These are phyloP conservation scores for Colletotrichum sp. DNA, from an alignment of 2,329 filamentous ascomycete species.

Conservation along the genomic window DNA sequence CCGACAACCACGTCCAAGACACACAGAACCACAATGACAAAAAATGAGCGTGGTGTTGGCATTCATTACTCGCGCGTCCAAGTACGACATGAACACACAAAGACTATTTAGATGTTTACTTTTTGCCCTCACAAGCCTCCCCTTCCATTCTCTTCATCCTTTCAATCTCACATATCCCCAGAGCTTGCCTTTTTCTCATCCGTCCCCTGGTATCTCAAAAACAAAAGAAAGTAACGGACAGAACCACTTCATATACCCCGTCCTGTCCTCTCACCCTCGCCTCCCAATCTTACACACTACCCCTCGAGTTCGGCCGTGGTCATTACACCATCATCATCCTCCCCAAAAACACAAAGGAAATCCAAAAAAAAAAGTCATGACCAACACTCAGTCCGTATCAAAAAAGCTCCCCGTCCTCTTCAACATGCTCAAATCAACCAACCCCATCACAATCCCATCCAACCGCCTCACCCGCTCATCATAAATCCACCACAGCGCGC, in stretches of 20 bases:
- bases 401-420: slow-evolving; percentile 51
- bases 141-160: no score
- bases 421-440: slow-evolving; percentile 48
- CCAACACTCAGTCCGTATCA: slow-evolving; percentile 37
- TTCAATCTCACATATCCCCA: neutral
- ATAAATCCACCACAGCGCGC: slow-evolving; percentile 43
- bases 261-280: neutral
- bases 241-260: neutral
- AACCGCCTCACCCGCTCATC: slow-evolving; percentile 45
- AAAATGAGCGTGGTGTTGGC: neutral
- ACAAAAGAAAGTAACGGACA: neutral
- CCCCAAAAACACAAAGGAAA: neutral
- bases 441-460: slow-evolving; percentile 52
- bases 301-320: neutral
- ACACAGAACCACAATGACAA: neutral
- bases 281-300: neutral
- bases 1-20: neutral
- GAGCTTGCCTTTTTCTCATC: neutral
- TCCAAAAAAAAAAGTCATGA: neutral
- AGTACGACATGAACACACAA: neutral
- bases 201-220: neutral
- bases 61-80: neutral
- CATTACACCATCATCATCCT: neutral
- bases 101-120: neutral
- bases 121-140: no score